A percentile compares a stretch with the other conserved stretches of the same genome.
Conservation (phyloP, 257 asterid genomes). For the Paraleonurus japonicus region DNA sequence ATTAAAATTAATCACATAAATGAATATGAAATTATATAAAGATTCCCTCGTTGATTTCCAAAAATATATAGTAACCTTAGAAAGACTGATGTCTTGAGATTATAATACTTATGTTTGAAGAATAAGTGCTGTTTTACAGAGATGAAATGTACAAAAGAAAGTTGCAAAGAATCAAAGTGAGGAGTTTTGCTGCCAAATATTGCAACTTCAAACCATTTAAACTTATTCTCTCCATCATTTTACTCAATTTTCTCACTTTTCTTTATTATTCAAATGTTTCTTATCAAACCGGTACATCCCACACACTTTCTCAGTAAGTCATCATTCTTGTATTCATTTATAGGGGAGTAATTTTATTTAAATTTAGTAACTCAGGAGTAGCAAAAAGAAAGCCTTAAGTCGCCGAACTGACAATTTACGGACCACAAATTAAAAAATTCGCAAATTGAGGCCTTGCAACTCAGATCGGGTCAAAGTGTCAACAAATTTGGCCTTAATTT, state of each 20-base stretch:
- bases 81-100: not conserved
- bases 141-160: conserved; percentile 45
- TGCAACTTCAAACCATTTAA: conserved; percentile 44
- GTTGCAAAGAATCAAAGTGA: conserved; percentile 49
- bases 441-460: no score
- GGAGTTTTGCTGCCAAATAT: conserved; percentile 44
- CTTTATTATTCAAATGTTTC: conserved; percentile 40
- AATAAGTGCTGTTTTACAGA: conserved; percentile 36
- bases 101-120: not conserved
- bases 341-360: no score
- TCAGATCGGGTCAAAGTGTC: no score
- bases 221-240: conserved; percentile 33
- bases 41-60: not conserved
- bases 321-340: no score
- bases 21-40: not conserved
- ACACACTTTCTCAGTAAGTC: conserved; percentile 44
- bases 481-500: no score
- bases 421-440: no score
- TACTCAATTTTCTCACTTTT: conserved; percentile 34
- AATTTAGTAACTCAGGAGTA: no score
- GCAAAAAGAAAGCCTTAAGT: no score
- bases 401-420: no score
- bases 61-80: not conserved
- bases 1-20: not conserved
- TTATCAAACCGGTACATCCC: conserved; percentile 32